Evolutionary conservation across 306 rosid species (phyloP).

Genomic region (Cicer pinnatifidum): DNA sequence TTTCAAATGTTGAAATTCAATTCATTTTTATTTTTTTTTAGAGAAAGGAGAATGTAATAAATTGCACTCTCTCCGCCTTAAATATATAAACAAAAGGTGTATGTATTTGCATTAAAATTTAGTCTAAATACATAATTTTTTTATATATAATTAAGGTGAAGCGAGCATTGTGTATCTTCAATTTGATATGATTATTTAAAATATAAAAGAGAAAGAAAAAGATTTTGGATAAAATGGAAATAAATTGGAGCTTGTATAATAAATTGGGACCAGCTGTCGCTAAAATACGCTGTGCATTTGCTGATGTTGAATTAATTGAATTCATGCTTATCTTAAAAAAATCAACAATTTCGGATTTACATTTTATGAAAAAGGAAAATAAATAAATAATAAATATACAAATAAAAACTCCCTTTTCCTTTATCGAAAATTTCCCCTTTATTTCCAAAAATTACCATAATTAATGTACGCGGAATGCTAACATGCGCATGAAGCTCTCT

Average conservation of each 20-base stretch:
- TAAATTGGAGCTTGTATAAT: slow-evolving; percentile 25
- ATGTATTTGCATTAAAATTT: no score
- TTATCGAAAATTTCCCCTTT: not conserved
- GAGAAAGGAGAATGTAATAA: not conserved
- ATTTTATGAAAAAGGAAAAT: not conserved
- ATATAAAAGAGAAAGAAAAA: not conserved
- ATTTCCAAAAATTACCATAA: slow-evolving; percentile 27
- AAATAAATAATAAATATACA: not conserved
- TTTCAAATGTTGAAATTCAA: slow-evolving; percentile 7
- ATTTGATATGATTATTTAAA: slow-evolving; percentile 8
- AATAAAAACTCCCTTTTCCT: not conserved
- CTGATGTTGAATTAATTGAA: not conserved
- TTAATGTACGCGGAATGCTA: slow-evolving; percentile 40
- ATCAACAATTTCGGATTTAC: slow-evolving; percentile 36
- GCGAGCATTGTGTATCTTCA: not conserved
- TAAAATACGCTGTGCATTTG: slow-evolving; percentile 25
- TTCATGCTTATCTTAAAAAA: slow-evolving; percentile 16
- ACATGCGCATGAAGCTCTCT: slow-evolving; percentile 47
- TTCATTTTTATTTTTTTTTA: not conserved
- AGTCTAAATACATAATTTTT: no score
- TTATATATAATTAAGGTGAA: no score
- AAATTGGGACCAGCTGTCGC: slow-evolving; percentile 53
- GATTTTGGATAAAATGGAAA: slow-evolving; percentile 25
- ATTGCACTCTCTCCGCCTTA: no score
- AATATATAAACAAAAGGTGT: no score